Percentiles rank a stretch among this genome's conserved stretches.
Conservation (phyloP, 176 grass and related monocot genomes). For the Cocos nucifera region DNA sequence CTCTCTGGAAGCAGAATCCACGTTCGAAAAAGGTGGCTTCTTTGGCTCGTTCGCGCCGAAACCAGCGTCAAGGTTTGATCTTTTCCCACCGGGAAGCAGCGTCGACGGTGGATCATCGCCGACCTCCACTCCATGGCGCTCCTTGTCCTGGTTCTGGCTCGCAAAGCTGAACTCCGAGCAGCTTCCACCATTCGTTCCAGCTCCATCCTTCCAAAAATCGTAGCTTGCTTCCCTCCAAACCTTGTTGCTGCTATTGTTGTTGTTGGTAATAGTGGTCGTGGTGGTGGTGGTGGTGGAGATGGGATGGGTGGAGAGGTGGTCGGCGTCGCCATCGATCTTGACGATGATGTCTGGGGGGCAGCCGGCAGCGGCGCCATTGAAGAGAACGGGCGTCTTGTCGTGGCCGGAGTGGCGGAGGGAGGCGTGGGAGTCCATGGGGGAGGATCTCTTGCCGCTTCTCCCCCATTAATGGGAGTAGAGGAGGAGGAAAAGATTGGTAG, state of each 20-base stretch:
- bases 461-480: too few species aligned
- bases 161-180: slow-evolving; percentile 48
- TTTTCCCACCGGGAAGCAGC: slow-evolving; percentile 26
- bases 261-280: too few species aligned
- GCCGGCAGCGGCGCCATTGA: neutral
- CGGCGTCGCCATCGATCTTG: slow-evolving; percentile 51
- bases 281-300: too few species aligned
- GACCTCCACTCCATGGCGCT: slow-evolving; percentile 12
- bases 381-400: slow-evolving; percentile 19
- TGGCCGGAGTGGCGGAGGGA: slow-evolving; percentile 20
- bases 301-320: slow-evolving; percentile 5
- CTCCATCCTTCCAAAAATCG: neutral
- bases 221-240: slow-evolving; percentile 22
- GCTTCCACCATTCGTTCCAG: too few species aligned
- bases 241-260: neutral
- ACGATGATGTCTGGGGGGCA: slow-evolving; percentile 1
- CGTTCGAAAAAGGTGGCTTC: neutral
- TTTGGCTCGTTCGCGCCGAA: too few species aligned
- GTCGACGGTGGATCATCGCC: slow-evolving; percentile 53
- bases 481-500: too few species aligned
- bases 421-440: neutral
- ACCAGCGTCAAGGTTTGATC: too few species aligned
- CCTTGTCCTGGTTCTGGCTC: slow-evolving; percentile 9
- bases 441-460: too few species aligned
- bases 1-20: slow-evolving; percentile 14